Evolutionary conservation across 148 eudicot genomes (phyloP).

Genomic region (Polygonum maritimum): DNA sequence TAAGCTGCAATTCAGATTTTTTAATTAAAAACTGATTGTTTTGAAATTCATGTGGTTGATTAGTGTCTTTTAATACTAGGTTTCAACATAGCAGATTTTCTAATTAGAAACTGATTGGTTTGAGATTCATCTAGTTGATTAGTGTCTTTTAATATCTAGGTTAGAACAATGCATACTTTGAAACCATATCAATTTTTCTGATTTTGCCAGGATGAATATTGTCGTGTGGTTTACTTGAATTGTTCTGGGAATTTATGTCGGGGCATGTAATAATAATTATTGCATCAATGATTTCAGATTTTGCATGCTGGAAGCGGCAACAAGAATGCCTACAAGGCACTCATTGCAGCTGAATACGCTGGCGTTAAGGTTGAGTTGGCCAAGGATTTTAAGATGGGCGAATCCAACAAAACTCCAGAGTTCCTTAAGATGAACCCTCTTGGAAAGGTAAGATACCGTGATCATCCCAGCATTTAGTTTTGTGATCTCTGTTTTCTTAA

Average conservation of each 20-base stretch:
- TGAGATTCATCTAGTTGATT: neutral
- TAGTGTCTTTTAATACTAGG: neutral
- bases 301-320: constrained; percentile 40
- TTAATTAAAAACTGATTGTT: too few species aligned
- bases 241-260: neutral
- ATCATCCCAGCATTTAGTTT: neutral
- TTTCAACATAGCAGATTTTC: neutral
- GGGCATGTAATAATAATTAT: neutral
- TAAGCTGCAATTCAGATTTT: neutral
- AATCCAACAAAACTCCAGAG: constrained; percentile 61
- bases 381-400: constrained; percentile 43
- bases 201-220: neutral
- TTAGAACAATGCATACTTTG: neutral
- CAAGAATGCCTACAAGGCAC: constrained; percentile 66
- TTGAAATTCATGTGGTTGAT: too few species aligned
- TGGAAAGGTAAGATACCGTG: constrained; percentile 43
- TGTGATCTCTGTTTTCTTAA: neutral
- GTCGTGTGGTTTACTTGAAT: neutral
- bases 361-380: constrained; percentile 49
- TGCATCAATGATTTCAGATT: constrained; percentile 18
- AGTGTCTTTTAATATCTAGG: neutral
- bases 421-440: constrained; percentile 72
- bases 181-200: neutral
- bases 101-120: neutral
- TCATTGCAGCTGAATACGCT: constrained; percentile 58